These are phyloP conservation scores for Zygoascus ofunaensis DNA, from an alignment of 805 yeast species.

Conservation along the genomic window DNA sequence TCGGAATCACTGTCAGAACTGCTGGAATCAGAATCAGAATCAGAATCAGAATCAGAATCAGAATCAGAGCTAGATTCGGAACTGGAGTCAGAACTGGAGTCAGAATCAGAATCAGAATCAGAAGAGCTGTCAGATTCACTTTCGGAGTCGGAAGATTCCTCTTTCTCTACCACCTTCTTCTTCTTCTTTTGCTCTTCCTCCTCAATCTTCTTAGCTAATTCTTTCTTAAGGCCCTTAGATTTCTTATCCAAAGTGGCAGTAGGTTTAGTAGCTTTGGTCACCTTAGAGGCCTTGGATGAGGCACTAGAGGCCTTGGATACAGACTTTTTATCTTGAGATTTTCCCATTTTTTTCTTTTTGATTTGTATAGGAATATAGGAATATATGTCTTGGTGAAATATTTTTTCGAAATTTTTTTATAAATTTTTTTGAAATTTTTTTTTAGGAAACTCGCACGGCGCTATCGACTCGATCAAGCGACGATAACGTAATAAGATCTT, in stretches of 20 bases:
- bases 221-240: conserved; percentile 10
- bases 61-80: conserved; percentile 24
- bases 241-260: conserved; percentile 24
- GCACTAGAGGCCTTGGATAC: background rate
- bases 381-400: background rate
- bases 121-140: conserved; percentile 21
- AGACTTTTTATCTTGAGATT: conserved; percentile 4
- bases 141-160: conserved; percentile 13
- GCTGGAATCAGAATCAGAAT: conserved; percentile 16
- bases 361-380: background rate
- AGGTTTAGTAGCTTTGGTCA: conserved; percentile 16
- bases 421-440: background rate
- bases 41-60: conserved; percentile 23
- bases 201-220: conserved; percentile 38
- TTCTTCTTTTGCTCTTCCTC: conserved; percentile 25
- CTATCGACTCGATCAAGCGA: too few species aligned
- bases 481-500: too few species aligned
- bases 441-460: background rate
- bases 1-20: conserved; percentile 16
- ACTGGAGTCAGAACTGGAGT: conserved; percentile 24
- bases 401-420: background rate
- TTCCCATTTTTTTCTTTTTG: conserved; percentile 10
- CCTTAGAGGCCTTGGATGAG: conserved; percentile 4
- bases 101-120: conserved; percentile 23
- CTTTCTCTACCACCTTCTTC: conserved; percentile 7